Evolutionary conservation across 345 rosid genomes (phyloP).

Genomic region (Lepidium africanum): DNA sequence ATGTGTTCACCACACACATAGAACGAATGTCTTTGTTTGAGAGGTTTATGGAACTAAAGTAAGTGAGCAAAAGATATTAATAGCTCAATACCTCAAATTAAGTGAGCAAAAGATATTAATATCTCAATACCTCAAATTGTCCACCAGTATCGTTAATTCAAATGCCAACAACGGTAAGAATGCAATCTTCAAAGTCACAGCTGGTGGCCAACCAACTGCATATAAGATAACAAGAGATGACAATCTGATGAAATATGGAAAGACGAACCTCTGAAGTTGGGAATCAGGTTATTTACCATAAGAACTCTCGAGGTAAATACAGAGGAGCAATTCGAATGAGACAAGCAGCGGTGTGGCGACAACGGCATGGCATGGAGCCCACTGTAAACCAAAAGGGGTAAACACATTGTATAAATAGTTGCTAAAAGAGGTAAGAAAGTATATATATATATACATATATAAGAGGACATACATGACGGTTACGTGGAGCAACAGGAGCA

Average conservation of each 20-base stretch:
- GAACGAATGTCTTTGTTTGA: not conserved
- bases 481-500: too few relatives aligned
- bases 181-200: slow-evolving; percentile 84
- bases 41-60: not conserved
- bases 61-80: not conserved
- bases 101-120: not conserved
- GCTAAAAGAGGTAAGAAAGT: too few relatives aligned
- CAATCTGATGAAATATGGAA: not conserved
- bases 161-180: slow-evolving; percentile 77
- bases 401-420: too few relatives aligned
- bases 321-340: too few relatives aligned
- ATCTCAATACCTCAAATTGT: slow-evolving; percentile 72
- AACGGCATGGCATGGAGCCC: too few relatives aligned
- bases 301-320: too few relatives aligned
- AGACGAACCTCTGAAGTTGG: not conserved
- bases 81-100: slow-evolving; percentile 62
- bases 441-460: too few relatives aligned
- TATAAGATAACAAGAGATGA: slow-evolving; percentile 3
- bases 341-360: too few relatives aligned
- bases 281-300: too few relatives aligned
- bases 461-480: too few relatives aligned
- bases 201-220: slow-evolving; percentile 39
- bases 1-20: not conserved
- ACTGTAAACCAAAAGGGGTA: too few relatives aligned
- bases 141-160: slow-evolving; percentile 66